Evolutionary conservation across 2,329 filamentous ascomycete species (phyloP).

Genomic region (Aspergillus glaucus): DNA sequence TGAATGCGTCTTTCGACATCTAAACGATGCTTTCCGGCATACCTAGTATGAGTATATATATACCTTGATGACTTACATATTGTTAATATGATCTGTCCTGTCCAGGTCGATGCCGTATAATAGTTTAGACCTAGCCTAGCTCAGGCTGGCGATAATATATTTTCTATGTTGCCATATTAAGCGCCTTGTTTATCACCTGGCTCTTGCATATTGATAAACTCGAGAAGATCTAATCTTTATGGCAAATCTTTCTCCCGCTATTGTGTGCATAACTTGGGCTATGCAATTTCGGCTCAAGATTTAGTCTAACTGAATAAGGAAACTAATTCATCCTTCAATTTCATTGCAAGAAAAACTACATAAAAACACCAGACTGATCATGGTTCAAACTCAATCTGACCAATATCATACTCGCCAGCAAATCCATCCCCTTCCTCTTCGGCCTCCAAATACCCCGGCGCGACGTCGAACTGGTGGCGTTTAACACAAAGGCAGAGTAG

Average conservation of each 20-base stretch:
- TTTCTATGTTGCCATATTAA: background rate
- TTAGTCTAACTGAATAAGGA: background rate
- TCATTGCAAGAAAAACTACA: background rate
- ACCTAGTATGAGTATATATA: too few species aligned
- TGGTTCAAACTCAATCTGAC: background rate
- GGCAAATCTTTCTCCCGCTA: background rate
- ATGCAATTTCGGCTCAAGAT: background rate
- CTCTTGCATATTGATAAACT: background rate
- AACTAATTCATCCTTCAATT: background rate
- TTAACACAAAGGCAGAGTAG: too few species aligned
- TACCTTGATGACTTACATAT: too few species aligned
- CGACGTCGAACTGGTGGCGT: background rate
- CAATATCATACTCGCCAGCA: background rate
- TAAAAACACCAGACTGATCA: background rate
- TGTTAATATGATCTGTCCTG: too few species aligned
- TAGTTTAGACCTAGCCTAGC: too few species aligned
- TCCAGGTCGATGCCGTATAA: too few species aligned
- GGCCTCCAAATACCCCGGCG: background rate
- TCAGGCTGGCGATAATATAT: background rate
- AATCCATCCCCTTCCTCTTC: background rate
- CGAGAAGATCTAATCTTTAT: background rate
- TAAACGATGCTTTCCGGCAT: too few species aligned
- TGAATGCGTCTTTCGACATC: too few species aligned
- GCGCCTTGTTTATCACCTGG: background rate
- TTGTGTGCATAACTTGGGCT: background rate